Base-by-base conservation (phyloP, 129 eudicot genomes). In the Lonicera japonica region DNA sequence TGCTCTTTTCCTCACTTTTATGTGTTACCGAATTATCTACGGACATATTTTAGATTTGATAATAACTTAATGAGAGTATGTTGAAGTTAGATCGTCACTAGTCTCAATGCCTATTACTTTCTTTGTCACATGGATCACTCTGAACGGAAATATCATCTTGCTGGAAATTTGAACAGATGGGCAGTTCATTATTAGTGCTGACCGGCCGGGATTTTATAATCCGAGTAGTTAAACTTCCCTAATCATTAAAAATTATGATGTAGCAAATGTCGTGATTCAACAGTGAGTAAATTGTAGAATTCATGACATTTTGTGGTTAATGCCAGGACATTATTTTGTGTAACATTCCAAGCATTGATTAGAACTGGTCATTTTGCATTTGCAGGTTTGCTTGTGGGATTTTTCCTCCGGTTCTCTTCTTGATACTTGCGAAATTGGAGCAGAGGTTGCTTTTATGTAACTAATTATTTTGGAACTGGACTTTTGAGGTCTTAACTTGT, bases 141-240 rank as follows among this genome's bases (percentile, higher is more conserved):
- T 38, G 38, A 65, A 69, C 53, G 38, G 53, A 64, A 47, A 24
- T 69, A 43, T 74, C 23, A 40, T 50, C 52, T 53, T 80, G 68
- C 79, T 88, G 99, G 96, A 85, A 54, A 84, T 94, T 64, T 85
- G 92, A 20, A 96, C 89, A 21, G 92, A 88, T 67, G 99, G 92
- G 21, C 55, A 66, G 53, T 88, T 77, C 74, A 82, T 94, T 69
- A 59, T 88, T 72, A 82, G 90, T 75, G 92, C 99, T 48, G 99
- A 94, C n/a, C n/a, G n/a, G n/a, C 51, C 89, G 99, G 58, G 99
- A 94, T 79, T 94, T 81, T 74, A 94, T 88, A 88, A 94, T 85
- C 68, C 99, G 99, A 61, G 99, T 94, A 85, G 73, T 23, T 25
- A 16, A 10, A 29, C 64, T 68, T 61, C 13, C 29, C 17, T 40